Conservation (phyloP, 139 green algal genomes). For the Chlorella vulgaris region DNA sequence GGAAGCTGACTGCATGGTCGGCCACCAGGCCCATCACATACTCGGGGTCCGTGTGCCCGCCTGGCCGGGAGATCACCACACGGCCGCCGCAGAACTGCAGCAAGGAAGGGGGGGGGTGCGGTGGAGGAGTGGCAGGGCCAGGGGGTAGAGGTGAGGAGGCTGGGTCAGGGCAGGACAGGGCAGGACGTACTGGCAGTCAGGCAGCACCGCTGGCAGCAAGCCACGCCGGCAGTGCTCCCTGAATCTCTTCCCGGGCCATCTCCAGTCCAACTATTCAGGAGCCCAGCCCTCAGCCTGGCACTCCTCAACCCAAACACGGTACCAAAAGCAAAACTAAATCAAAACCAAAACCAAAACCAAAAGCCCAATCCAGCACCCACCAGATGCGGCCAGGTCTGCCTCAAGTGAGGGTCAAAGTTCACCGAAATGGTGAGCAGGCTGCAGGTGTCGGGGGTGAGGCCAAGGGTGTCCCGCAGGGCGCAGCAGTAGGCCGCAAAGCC, state of each 20-base stretch:
- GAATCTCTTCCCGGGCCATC: too few relatives aligned
- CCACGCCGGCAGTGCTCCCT: too few relatives aligned
- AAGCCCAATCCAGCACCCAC: background rate
- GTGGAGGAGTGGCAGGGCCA: background rate
- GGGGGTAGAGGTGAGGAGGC: too few relatives aligned
- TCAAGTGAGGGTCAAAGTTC: conserved; percentile 48
- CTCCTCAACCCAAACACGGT: too few relatives aligned
- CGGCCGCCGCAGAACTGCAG: background rate
- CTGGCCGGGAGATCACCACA: background rate
- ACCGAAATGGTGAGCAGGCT: conserved; percentile 49
- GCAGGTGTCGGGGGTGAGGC: background rate
- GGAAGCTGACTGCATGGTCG: background rate
- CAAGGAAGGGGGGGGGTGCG: background rate
- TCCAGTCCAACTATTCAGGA: too few relatives aligned
- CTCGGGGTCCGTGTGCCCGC: background rate
- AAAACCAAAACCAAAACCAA: too few relatives aligned
- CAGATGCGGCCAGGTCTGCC: background rate
- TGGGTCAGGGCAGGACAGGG: too few relatives aligned
- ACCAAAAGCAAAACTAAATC: too few relatives aligned
- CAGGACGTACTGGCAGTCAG: too few relatives aligned
- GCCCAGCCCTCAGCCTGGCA: too few relatives aligned
- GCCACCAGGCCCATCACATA: background rate
- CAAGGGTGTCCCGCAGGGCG: background rate
- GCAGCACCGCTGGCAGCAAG: too few relatives aligned
- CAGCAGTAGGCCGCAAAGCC: background rate